Evolutionary conservation across 192 early-diverging fungal species (phyloP), one percentile per base, ranked within the genome.

Genomic region (Paraglomus occultum): DNA sequence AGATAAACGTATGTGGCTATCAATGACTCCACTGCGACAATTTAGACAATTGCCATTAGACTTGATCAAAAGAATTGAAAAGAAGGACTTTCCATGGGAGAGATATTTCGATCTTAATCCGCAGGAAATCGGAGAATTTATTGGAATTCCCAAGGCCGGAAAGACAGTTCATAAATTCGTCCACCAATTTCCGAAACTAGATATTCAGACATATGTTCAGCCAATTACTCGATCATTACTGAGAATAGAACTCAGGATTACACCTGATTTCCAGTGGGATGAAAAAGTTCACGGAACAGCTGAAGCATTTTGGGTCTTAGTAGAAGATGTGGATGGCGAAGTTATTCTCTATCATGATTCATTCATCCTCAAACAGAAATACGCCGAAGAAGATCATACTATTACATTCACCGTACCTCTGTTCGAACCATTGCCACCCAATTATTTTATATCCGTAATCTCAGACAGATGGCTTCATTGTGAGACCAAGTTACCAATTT

Each of bases 1-100:
- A 0, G 97, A 99, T 71, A 92, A 90, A 73, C 84, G 90, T 23
- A 91, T 91, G 81, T 99, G 97, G 97, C 73, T 93, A 50, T 90
- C 92, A 4, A 97, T 97, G 96, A 91, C 88, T 59, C 97, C 97
- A 14, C 80, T 99, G 49, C 90, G 97, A 18, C 97, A 99, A 80
- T 92, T 98, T 75, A 88, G 85, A 67, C 76, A 74, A 9, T 84
- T 92, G 66, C 91, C 92, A 8, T 71, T 82, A 7, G 95, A 96
- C 48, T 76, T 96, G 47, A 88, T 99, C 72, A 87, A 89, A 55
- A 80, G 87, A 38, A 81, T 99, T 22, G 97, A 99, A 80, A 84
- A 92, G 64, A 95, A 95, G 77, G 94, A 96, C 67, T 89, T 98
- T 64, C 82, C 92, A 9, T 99, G 96, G 95, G 86, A 94, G 23